Base-by-base conservation (phyloP, 306 rosid species). In the Abrus pulchellus region DNA sequence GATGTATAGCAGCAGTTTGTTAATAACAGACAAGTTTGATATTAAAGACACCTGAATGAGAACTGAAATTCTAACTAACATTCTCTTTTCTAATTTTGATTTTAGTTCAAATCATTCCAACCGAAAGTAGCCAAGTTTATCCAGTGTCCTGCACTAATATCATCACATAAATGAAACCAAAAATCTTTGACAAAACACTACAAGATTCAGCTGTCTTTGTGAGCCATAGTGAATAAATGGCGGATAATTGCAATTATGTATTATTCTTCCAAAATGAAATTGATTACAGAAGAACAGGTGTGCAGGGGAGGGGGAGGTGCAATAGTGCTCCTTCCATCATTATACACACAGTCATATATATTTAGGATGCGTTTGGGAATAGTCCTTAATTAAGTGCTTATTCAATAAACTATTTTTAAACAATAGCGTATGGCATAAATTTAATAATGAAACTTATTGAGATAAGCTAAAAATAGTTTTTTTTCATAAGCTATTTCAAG, bases 1-100 rank as follows among this genome's bases (percentile, higher is more conserved):
- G 82, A 50, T 79, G 45, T 13, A 72, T 68, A 82, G 45, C 20
- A 76, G 44, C 80, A 40, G 38, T 76, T 70, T 67, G 70, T 48
- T 48, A 66, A 76, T 48, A 66, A 76, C 7, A 66, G 56, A 61
- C n/a, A 65, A 48, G 9, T 48, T 44, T 40, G 57, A 65, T 11
- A 63, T 9, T 20, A 38, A 73, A 47, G 36, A 68, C 10, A 77
- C 36, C 29, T 2, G 47, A 54, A 48, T 40, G 43, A 53, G 20
- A 33, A 57, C 61, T 30, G n/a, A 52, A 13, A 72, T 40, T 20
- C 45, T 45, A 55, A 10, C 14, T 54, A 11, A 14, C 40, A 43
- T 10, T 29, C 33, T 41, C 5, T 47, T 13, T 29, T 6, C 14
- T 66, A 54, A 36, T 49, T 66, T 41, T 20, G n/a, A 60, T 4